phyloP scores from a whole-genome alignment of 768 basidiomycete genomes.

The Lactarius vividus region DNA sequence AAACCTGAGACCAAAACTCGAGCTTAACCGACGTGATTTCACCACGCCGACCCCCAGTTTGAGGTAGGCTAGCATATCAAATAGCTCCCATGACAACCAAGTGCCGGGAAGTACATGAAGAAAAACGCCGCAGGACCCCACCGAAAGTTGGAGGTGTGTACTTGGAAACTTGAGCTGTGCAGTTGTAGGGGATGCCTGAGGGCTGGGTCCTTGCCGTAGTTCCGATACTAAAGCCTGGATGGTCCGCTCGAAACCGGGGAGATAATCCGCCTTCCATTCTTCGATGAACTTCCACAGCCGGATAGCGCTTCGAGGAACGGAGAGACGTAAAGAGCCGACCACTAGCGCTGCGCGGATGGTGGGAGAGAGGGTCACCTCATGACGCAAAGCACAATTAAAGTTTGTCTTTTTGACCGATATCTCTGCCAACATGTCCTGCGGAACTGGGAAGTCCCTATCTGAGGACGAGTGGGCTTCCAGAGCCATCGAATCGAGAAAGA shows the following conservation, averaged over 20 bases:
- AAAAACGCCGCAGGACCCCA: slow-evolving; percentile 53
- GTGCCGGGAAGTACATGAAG: slow-evolving; percentile 87
- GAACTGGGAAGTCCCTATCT: slow-evolving; percentile 38
- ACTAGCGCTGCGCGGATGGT: slow-evolving; percentile 45
- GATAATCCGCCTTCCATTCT: slow-evolving; percentile 78
- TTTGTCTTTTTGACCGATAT: slow-evolving; percentile 48
- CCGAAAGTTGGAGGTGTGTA: slow-evolving; percentile 51
- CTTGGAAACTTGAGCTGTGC: slow-evolving; percentile 20
- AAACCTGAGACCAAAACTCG: slow-evolving; percentile 63
- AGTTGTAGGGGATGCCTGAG: slow-evolving; percentile 9
- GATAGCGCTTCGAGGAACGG: slow-evolving; percentile 78
- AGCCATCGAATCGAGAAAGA: slow-evolving; percentile 51
- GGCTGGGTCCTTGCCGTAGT: slow-evolving; percentile 39
- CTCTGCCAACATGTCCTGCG: slow-evolving; percentile 61
- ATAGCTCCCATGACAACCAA: slow-evolving; percentile 75
- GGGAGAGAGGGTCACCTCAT: slow-evolving; percentile 42
- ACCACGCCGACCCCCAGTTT: slow-evolving; percentile 37
- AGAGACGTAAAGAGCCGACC: slow-evolving; percentile 47
- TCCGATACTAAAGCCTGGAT: slow-evolving; percentile 65
- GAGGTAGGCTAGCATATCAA: slow-evolving; percentile 48
- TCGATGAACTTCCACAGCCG: slow-evolving; percentile 75
- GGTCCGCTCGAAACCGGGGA: slow-evolving; percentile 70
- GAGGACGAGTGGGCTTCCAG: slow-evolving; percentile 58
- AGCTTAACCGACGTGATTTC: slow-evolving; percentile 35
- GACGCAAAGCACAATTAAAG: slow-evolving; percentile 46